Percentiles rank a stretch among this genome's conserved stretches.
These are phyloP conservation scores for Teratosphaeria destructans DNA, from an alignment of 2,329 filamentous ascomycete genomes.

Conservation along the genomic window DNA sequence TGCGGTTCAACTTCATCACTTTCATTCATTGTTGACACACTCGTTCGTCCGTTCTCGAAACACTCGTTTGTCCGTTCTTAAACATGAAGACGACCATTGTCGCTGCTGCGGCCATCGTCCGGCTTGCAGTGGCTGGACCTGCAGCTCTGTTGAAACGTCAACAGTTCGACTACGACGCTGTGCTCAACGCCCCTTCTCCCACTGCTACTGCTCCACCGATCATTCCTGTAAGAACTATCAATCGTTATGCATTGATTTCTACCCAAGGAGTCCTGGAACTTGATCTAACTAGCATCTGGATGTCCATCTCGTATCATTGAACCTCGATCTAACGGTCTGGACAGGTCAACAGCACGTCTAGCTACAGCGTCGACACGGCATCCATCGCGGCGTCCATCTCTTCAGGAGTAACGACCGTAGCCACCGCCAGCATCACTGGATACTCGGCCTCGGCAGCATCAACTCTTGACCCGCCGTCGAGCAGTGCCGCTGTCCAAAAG, in stretches of 20 bases:
- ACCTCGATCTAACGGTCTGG: neutral
- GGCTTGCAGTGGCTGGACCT: conserved; percentile 8
- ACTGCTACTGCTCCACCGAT: conserved; percentile 10
- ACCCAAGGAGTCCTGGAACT: neutral
- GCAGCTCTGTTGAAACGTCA: conserved; percentile 7
- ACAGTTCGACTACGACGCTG: conserved; percentile 11
- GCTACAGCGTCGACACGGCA: conserved; percentile 5
- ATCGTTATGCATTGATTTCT: neutral
- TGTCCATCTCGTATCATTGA: neutral
- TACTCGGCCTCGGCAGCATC: conserved; percentile 5
- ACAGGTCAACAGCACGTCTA: conserved; percentile 1
- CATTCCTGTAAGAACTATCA: conserved; percentile 2
- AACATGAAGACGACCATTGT: conserved; percentile 7
- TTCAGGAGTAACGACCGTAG: conserved; percentile 10
- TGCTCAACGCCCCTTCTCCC: conserved; percentile 9
- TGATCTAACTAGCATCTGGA: neutral
- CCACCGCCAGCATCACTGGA: conserved; percentile 8
- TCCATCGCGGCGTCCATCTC: conserved; percentile 5
- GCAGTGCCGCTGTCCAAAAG: neutral
- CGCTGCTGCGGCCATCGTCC: conserved; percentile 9
- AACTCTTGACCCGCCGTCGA: neutral
- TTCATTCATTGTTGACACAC: neutral
- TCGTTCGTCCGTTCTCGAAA: neutral
- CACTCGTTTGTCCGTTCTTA: neutral
- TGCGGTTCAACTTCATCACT: neutral